Base-by-base conservation (phyloP, 2,329 filamentous ascomycete species). In the Colletotrichum falcatum region DNA sequence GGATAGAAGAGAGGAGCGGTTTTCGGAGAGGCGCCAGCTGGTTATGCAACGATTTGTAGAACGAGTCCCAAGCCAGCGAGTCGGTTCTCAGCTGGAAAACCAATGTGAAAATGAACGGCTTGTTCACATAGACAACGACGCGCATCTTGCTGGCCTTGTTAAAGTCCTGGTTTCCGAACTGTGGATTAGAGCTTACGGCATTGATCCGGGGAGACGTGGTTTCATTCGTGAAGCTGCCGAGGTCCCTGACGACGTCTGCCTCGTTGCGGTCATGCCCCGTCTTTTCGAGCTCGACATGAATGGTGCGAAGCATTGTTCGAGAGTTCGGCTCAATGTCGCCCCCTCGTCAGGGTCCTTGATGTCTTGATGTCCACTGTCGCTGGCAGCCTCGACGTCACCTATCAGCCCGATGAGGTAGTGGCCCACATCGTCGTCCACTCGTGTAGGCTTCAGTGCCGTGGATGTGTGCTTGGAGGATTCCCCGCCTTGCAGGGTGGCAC, bases 91-190 rank as follows among this genome's bases (percentile, higher is more conserved):
- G 82, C 58, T 87, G 81, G 78, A 95, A 95, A 5, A 96, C 83
- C 71, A 96, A 91, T 1, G 91, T 88, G 78, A 93, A 95, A 58
- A 95, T 87, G 79, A 95, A 95, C 0, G 93, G 93, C 30, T 87
- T 88, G 78, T 90, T 89, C 55, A 91, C 87, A 76, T 94, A 95
- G 60, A 94, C 87, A 8, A 94, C 87, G 1, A 93, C 90, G 0
- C 91, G 88, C 51, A 94, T 79, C 74, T 86, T 88, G 69, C 84
- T 83, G 2, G 83, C 81, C 75, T 87, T 88, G 76, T 86, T 88
- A 67, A 82, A 80, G 73, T 89, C 86, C 73, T 87, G 87, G 70
- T 79, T 82, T 73, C 84, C 79, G 69, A 83, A 84, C 16, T 72
- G 61, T 4, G 69, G 65, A 65, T 75, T 46, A 35, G 64, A 23